Evolutionary conservation across 805 yeast species (phyloP).

Genomic region (Starmerella khaoyaiensis): DNA sequence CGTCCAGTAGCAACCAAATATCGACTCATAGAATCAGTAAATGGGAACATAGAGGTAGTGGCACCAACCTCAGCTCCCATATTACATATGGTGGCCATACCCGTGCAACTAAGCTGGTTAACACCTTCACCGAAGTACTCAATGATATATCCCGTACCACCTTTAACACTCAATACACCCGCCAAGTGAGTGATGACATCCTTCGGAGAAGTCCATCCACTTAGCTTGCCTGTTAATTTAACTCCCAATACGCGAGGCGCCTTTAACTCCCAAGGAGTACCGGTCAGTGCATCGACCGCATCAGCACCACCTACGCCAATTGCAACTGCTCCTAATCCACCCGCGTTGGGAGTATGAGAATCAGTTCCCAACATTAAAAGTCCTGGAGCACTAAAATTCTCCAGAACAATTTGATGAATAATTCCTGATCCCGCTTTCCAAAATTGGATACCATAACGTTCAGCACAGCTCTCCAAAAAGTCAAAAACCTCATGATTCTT

Average conservation of each 20-base stretch:
- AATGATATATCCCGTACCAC: constrained; percentile 94
- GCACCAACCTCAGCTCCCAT: constrained; percentile 99
- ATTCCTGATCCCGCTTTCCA: constrained; percentile 99
- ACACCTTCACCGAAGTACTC: constrained; percentile 98
- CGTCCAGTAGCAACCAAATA: constrained; percentile 78
- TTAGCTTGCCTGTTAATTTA: constrained; percentile 73
- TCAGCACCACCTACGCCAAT: constrained; percentile 99
- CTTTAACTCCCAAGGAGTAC: constrained; percentile 96
- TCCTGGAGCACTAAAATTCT: constrained; percentile 95
- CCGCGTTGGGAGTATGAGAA: constrained; percentile 98
- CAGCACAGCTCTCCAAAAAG: constrained; percentile 83
- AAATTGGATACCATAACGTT: constrained; percentile 90
- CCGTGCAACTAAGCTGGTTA: constrained; percentile 77
- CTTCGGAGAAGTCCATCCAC: constrained; percentile 95
- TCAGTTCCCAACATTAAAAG: constrained; percentile 95
- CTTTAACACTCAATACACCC: constrained; percentile 86
- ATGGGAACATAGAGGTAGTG: constrained; percentile 95
- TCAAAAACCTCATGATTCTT: constrained; percentile 92
- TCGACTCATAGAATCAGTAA: constrained; percentile 63
- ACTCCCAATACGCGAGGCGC: constrained; percentile 95
- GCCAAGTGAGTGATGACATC: constrained; percentile 90
- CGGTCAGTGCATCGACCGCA: constrained; percentile 95
- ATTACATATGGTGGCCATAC: constrained; percentile 99
- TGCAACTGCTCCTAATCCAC: constrained; percentile 96
- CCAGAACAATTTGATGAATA: constrained; percentile 93